Base-by-base conservation (phyloP, 345 rosid species). In the Hibiscus trionum region DNA sequence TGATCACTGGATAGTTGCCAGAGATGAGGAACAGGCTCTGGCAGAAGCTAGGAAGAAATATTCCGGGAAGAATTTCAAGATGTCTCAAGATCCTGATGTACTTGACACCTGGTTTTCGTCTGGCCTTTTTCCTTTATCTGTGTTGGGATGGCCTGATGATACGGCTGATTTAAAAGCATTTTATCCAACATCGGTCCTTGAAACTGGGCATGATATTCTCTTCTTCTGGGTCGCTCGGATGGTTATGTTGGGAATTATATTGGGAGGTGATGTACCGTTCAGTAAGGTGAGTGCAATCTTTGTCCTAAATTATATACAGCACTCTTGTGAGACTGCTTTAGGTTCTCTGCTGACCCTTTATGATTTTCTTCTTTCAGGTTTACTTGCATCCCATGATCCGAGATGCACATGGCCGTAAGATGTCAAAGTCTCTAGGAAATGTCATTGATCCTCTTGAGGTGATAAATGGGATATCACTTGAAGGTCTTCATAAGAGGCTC, bases 41-140 rank as follows among this genome's bases (percentile, higher is more conserved):
- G 77, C 69, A 21, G 89, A 83, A 83, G 98, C 94, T 72, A 77
- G 79, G 37, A 57, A 74, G 57, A 87, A 66, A 57, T 95, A 76
- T 85, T 7, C 85, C 16, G 93, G 97, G 71, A 90, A 86, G 88
- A 87, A 90, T 72, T 87, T 90, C 78, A 79, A 80, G 73, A 79
- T 95, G 58, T 72, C 67, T 75, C 99, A 88, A 84, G 98, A 95
- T 86, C 96, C 91, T 66, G 99, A 95, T 76, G 98, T 90, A 11
- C 90, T 95, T 35, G 99, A 95, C 66, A 92, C 97, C n/a, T 95
- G 99, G 99, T 95, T 95, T 84, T 95, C 99, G 75, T 77, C 99
- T 80, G 99, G 97, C 59, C 84, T 90, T 76, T 89, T 86, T 76
- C 98, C 98, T 7, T 81, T 95, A 69, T 82, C 98, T 71, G 89